Conservation (phyloP, 768 basidiomycete species). For the Leccinum variicolor region DNA sequence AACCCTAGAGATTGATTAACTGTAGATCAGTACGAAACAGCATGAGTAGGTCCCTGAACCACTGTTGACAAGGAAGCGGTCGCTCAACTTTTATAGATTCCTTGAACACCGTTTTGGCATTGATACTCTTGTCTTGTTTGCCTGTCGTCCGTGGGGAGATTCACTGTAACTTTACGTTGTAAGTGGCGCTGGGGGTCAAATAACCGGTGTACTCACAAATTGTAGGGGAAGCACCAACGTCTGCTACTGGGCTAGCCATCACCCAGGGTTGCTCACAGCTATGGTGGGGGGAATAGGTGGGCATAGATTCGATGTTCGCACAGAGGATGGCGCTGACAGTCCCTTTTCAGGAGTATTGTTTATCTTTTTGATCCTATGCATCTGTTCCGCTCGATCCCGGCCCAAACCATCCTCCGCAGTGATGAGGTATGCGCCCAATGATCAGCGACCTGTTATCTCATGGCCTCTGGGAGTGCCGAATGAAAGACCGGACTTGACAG, state of each 20-base stretch:
- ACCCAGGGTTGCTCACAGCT: not conserved
- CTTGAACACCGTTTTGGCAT: not conserved
- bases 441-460: not conserved
- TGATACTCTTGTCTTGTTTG: conserved; percentile 7
- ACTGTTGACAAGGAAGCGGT: not conserved
- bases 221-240: conserved; percentile 4
- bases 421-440: not conserved
- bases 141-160: conserved; percentile 11
- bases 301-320: not conserved
- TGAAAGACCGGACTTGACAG: not conserved
- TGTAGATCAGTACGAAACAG: not conserved
- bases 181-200: not conserved
- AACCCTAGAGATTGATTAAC: not conserved
- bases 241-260: conserved; percentile 5
- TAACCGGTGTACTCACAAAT: not conserved
- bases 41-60: conserved; percentile 11
- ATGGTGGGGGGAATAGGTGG: conserved; percentile 2
- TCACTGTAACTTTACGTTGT: conserved; percentile 7
- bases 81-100: conserved; percentile 3
- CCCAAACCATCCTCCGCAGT: not conserved
- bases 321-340: not conserved
- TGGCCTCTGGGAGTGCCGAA: not conserved
- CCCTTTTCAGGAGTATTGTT: conserved; percentile 4
- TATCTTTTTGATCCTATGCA: not conserved
- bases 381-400: not conserved